Base-by-base conservation (phyloP, 106 monocot genomes). In the Acanthochlamys bracteata region DNA sequence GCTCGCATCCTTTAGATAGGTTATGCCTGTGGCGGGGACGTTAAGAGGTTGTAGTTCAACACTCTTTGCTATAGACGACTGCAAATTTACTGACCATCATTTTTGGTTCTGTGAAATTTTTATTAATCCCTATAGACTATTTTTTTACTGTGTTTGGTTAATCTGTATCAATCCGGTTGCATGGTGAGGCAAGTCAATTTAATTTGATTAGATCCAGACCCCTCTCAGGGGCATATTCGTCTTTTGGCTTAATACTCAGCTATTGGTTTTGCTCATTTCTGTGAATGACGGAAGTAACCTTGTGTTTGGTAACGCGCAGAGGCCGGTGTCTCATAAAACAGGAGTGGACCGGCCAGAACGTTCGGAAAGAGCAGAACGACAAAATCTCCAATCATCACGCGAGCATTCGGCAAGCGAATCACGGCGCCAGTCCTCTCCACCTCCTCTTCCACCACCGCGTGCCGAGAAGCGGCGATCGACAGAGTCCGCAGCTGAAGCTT, bases 301-400 rank as follows among this genome's bases (percentile, higher is more conserved):
- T 17, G 25, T 21, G 23, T n/a, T 23, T 20, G 41, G 19, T 53
- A 13, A 0, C 12, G 14, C 64, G 64, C 81, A 89, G 83, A 75
- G 78, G 55, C 17, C 61, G 20, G 22, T 57, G 60, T 65, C 77
- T 11, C 64, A 65, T 41, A 55, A 68, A 11, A 59, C 54, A 13
- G 26, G 57, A 25, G 27, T 41, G 25, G 55, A 49, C 49, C 39
- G 61, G 17, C 39, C 61, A 33, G 61, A 59, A 4, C 59, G 59
- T 33, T 33, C 33, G 33, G 33, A 33, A 1, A 33, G 33, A 6
- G 33, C 33, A 33, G 33, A 33, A 33, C 33, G 33, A 33, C 33
- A 33, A 24, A 22, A 59, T 13, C 24, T 16, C 4, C 2, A 12
- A 49, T 49, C 49, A 49, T 49, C 9, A 1, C 49, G 49, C 4